Conservation (phyloP, 1,284 basidiomycete species). For the Vanrija humicola region DNA sequence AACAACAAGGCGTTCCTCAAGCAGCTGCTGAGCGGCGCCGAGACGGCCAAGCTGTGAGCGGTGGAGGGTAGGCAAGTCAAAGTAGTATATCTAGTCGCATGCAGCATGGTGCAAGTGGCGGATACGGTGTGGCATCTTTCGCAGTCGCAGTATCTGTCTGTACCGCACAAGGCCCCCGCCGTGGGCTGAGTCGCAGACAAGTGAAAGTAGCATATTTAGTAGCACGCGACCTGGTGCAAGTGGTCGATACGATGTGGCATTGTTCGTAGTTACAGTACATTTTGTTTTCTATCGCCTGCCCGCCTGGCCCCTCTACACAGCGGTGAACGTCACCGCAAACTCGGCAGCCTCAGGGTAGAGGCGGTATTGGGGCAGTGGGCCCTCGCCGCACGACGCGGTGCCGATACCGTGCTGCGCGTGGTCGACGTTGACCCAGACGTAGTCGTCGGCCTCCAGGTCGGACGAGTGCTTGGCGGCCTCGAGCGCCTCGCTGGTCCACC, state of each 20-base stretch:
- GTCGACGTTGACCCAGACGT: conserved; percentile 22
- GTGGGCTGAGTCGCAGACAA: too few relatives aligned
- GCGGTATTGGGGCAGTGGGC: conserved; percentile 8
- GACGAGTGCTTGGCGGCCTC: conserved; percentile 11
- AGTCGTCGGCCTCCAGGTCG: conserved; percentile 9
- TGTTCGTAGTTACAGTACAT: too few relatives aligned
- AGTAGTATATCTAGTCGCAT: neutral
- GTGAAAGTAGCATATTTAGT: neutral
- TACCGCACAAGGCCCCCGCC: too few relatives aligned
- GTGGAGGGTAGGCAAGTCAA: neutral
- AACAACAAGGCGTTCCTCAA: conserved; percentile 21
- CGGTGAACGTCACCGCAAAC: too few relatives aligned
- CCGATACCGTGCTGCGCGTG: conserved; percentile 12
- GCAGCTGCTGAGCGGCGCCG: conserved; percentile 17
- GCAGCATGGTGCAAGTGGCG: too few relatives aligned
- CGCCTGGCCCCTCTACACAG: too few relatives aligned
- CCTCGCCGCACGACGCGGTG: conserved; percentile 12
- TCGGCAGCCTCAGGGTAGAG: neutral
- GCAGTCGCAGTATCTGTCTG: too few relatives aligned
- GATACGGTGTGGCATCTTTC: too few relatives aligned
- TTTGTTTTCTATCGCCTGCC: too few relatives aligned
- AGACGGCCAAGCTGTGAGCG: conserved; percentile 2
- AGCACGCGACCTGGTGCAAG: too few relatives aligned
- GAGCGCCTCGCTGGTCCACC: conserved; percentile 19
- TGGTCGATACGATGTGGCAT: too few relatives aligned